Evolutionary conservation across 352 stramenopile species (phyloP), one percentile per base, ranked within the genome.

Genomic region (Globisporangium emineosum): DNA sequence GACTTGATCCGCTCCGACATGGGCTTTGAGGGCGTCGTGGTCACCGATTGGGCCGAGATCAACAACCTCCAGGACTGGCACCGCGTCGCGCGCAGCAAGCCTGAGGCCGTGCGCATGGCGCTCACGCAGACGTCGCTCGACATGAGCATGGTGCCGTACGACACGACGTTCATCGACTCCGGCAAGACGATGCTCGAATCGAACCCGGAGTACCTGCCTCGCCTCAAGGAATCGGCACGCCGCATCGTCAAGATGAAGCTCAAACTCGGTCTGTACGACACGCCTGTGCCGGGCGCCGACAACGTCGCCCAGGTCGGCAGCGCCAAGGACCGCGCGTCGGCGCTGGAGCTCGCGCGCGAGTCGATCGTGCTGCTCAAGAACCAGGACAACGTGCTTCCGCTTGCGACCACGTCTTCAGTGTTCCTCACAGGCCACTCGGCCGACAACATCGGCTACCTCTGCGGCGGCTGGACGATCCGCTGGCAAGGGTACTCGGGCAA

Each of bases 21-120:
- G 67, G 69, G 69, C 5, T 98, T 97, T 60, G 64, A 93, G 25
- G 91, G 92, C 8, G 73, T 98, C 47, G 64, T 97, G 33, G 90
- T 98, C n/a, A 98, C 93, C 0, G 93, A 98, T 69, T 98, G 94
- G 69, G 77, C 76, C 23, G 92, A 98, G 72, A 98, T 98, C 57
- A 79, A 92, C 60, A 97, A 98, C 65, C 72, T 97, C 21, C 66
- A 86, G 40, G 66, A 71, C 17, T 90, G 72, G 66, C 84, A 93
- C 30, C 78, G 83, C n/a, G 62, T 89, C 17, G 84, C 79, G 9
- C 70, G 63, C 35, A 77, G 62, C 7, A 47, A 79, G 15, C 67
- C 78, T 25, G 77, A 92, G 15, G 88, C 91, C 0, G 74, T 95
- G 4, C 70, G 71, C 43, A 79, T 94, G 68, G 66, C 86, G 8